phyloP scores from a whole-genome alignment of 805 yeast species.

The Schwanniomyces sp. region DNA sequence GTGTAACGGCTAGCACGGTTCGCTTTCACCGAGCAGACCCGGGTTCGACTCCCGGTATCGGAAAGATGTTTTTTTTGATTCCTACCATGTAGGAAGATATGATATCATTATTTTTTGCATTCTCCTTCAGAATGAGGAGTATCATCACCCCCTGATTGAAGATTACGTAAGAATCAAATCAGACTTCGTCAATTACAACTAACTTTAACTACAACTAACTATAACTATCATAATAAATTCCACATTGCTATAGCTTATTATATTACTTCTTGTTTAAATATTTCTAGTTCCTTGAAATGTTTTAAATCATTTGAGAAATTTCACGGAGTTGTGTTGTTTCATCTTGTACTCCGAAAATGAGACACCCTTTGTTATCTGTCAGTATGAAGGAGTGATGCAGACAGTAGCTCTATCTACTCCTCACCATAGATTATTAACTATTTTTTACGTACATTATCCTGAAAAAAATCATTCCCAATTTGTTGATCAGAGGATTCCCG shows the following conservation, averaged over 20 bases:
- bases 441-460: background rate
- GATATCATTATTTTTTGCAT: background rate
- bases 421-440: background rate
- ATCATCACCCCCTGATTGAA: no score
- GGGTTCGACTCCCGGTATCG: conserved; percentile 90
- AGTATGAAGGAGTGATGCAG: background rate
- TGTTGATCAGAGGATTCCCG: background rate
- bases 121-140: background rate
- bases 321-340: background rate
- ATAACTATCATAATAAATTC: no score
- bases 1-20: conserved; percentile 56
- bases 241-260: no score
- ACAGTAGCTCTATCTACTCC: background rate
- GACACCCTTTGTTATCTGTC: background rate
- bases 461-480: background rate
- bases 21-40: conserved; percentile 58
- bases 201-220: no score
- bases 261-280: background rate
- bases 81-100: background rate
- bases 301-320: background rate
- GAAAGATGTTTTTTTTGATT: conserved; percentile 37
- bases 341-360: background rate
- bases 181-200: no score
- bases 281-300: background rate
- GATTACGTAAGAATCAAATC: no score